Conservation (phyloP, 495 filamentous ascomycete species). For the Apiosordaria backusii region DNA sequence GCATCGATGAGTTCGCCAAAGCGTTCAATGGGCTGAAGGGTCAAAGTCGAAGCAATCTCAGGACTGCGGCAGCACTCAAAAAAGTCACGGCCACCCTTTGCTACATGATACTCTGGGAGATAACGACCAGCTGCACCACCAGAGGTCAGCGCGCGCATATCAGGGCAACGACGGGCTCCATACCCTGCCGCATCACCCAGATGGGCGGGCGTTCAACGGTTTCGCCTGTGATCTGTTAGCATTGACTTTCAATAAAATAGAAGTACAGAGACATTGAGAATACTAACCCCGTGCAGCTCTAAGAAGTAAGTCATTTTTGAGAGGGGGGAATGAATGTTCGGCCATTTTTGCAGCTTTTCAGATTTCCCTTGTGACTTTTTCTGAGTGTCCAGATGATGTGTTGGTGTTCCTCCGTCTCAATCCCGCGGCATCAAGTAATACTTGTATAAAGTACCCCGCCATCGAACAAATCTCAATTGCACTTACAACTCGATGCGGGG, state of each 20-base stretch:
- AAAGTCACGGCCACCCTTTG: conserved; percentile 85
- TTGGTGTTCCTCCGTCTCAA: background rate
- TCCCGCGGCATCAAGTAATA: conserved; percentile 1
- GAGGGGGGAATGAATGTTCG: conserved; percentile 59
- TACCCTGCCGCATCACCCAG: conserved; percentile 99
- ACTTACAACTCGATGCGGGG: background rate
- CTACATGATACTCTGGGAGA: conserved; percentile 95
- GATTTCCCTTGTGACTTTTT: background rate
- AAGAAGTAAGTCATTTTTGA: conserved; percentile 87
- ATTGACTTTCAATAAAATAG: background rate
- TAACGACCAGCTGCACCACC: conserved; percentile 76
- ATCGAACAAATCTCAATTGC: conserved; percentile 3
- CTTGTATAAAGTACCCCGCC: conserved; percentile 3
- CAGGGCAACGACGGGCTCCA: conserved; percentile 14
- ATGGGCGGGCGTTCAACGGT: conserved; percentile 86
- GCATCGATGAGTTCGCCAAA: conserved; percentile 89
- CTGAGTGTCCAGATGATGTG: conserved; percentile 3
- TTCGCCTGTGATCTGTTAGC: conserved; percentile 59
- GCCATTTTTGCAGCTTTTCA: conserved; percentile 19
- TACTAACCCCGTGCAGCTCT: conserved; percentile 78
- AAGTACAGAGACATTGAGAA: conserved; percentile 6
- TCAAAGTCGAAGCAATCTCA: conserved; percentile 86
- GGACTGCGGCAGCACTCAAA: conserved; percentile 94
- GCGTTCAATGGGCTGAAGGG: conserved; percentile 89
- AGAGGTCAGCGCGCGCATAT: conserved; percentile 18